These are phyloP conservation scores for Marasmius sp. DNA, from an alignment of 1,284 basidiomycete genomes.

Conservation along the genomic window DNA sequence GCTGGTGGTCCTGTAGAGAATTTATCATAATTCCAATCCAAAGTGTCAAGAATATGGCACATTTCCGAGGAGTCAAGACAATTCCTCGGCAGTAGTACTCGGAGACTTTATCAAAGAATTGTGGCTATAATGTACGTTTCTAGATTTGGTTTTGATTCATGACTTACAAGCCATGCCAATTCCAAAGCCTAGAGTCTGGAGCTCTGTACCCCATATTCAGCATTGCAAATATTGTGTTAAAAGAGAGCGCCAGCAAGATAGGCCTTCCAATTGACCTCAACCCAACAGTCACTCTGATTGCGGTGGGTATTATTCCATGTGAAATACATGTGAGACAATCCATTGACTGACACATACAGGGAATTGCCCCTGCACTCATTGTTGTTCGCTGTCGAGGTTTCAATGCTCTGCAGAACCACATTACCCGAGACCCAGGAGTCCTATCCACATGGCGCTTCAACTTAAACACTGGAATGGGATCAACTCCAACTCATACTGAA, in stretches of 20 bases:
- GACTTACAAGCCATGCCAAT: too few species aligned
- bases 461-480: background rate
- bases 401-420: background rate
- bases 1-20: background rate
- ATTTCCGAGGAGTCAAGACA: background rate
- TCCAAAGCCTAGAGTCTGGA: background rate
- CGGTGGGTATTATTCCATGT: background rate
- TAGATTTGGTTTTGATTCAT: background rate
- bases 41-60: background rate
- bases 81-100: background rate
- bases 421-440: background rate
- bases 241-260: background rate
- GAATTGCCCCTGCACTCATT: background rate
- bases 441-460: background rate
- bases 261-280: background rate
- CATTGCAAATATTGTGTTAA: background rate
- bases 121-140: background rate
- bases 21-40: background rate
- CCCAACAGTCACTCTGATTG: background rate
- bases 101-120: background rate
- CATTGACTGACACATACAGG: too few species aligned
- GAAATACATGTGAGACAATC: background rate
- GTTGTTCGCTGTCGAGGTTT: background rate
- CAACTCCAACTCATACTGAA: background rate
- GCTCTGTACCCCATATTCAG: background rate